Evolutionary conservation across 148 eudicot species (phyloP), one percentile per base, ranked within the genome.

Genomic region (Camellia lanceoleosa): DNA sequence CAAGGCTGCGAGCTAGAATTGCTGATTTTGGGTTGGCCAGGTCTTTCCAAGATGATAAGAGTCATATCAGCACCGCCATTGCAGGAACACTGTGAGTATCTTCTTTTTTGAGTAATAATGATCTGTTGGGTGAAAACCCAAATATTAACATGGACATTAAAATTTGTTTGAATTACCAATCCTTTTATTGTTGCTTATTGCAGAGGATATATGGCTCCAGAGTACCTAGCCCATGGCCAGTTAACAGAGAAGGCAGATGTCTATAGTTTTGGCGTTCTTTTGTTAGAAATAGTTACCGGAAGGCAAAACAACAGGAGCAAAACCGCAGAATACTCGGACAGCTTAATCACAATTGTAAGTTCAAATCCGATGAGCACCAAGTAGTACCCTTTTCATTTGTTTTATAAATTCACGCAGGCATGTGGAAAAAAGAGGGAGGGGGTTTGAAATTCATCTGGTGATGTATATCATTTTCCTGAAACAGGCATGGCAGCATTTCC

Each of bases 161-260:
- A 3, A 0, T 44, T 30, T 77, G 41, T 14, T 43, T n/a, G 15
- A 78, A 52, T 23, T 16, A 66, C 18, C 54, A 38, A 78, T 78
- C 44, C 13, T 43, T 30, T 11, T 56, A 46, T 9, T 14, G 66
- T 62, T 65, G 12, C 42, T 61, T 20, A 55, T 61, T 56, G 2
- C 67, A 91, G 88, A 69, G 95, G 87, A 84, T 89, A 90, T 80
- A 87, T 89, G 91, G 92, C 92, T 71, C 91, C 92, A n/a, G 91
- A 88, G 75, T 89, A 90, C 76, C 83, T 88, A 72, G 88, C 90
- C 41, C 86, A 90, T 66, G 89, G 90, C 7, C 87, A 87, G 68
- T 79, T 90, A 58, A 83, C 88, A 75, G 94, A 88, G 65, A 88
- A 89, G 76, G 92, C 87, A 43, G 92, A 90, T 80, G 90, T 92